Percentiles rank a stretch among this genome's conserved stretches.
Evolutionary conservation across 805 yeast genomes (phyloP).

Genomic region (Zygoascus flipseniorum): DNA sequence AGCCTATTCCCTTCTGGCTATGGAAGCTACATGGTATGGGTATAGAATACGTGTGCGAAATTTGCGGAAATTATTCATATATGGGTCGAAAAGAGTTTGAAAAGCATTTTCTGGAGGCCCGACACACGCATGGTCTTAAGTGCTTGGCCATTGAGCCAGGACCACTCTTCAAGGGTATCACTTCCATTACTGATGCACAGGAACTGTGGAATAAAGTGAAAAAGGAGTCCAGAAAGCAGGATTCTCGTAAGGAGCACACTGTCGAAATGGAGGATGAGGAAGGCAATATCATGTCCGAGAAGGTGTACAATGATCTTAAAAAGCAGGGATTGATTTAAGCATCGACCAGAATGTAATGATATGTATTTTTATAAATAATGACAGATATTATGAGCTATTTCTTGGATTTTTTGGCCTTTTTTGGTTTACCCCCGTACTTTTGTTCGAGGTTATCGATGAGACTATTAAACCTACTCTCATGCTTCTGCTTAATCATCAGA

Average conservation of each 20-base stretch:
- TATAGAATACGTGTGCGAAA: conserved; percentile 65
- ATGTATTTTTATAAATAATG: background rate
- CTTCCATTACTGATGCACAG: conserved; percentile 57
- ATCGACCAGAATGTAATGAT: background rate
- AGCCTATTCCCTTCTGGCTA: conserved; percentile 89
- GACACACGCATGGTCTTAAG: conserved; percentile 65
- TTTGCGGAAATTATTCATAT: conserved; percentile 70
- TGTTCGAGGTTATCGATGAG: conserved; percentile 27
- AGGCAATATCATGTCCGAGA: conserved; percentile 85
- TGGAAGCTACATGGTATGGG: conserved; percentile 84
- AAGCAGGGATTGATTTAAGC: conserved; percentile 69
- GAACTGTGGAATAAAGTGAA: conserved; percentile 43
- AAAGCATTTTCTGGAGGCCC: conserved; percentile 62
- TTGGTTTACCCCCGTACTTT: conserved; percentile 22
- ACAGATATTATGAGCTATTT: background rate
- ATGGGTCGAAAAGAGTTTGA: conserved; percentile 67
- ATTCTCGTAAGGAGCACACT: conserved; percentile 41
- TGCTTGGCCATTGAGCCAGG: conserved; percentile 63
- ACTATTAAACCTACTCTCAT: conserved; percentile 20
- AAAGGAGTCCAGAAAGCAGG: conserved; percentile 30
- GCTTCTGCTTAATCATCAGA: conserved; percentile 29
- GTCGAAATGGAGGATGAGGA: conserved; percentile 86
- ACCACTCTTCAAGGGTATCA: conserved; percentile 52
- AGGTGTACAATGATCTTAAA: conserved; percentile 75
- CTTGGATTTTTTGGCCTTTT: conserved; percentile 5